Evolutionary conservation across 1,284 basidiomycete genomes (phyloP), one percentile per base, ranked within the genome.

Genomic region (Melanopsichium pennsylvanicum): DNA sequence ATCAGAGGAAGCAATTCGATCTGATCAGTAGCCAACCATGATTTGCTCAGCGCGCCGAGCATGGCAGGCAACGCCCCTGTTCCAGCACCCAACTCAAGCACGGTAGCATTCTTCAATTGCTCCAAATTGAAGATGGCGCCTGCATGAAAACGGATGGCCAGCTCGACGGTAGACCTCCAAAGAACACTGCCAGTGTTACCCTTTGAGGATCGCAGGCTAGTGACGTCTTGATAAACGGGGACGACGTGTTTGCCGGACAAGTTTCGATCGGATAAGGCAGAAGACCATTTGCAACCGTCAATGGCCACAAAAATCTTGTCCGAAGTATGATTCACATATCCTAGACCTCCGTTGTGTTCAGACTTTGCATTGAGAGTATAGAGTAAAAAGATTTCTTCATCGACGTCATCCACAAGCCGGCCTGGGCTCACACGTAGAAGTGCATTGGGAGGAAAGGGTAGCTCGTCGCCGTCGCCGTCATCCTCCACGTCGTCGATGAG

Each of bases 161-260:
- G 61, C 8, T 58, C 46, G 11, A 75, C 52, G 5, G 73, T 76
- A 10, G 75, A 75, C 18, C 73, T 36, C 77, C 77, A 79, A 0
- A 74, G 50, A 0, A 79, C 74, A 32, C 74, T 76, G 6, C 77
- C 77, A 2, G 77, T 79, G 33, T 79, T 69, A 7, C 77, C 77
- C 16, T 45, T 64, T 2, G 47, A 36, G 0, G 74, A 72, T 2
- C 75, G 68, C 15, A 79, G 45, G 13, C 64, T 62, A 15, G 77
- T 79, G 12, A 67, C 63, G 39, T 78, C 33, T 42, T 70, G 74
- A 39, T 43, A 49, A 37, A 70, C 48, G 21, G 43, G 46, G 1
- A 48, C 44, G 23, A 64, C 35, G 25, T 39, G 29, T 21, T 44
- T 38, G 19, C 66, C 66, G 6, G 34, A 27, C 25, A 62, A n/a